phyloP scores from a whole-genome alignment of 2,329 filamentous ascomycete species.

The Karstenula rhodostoma region DNA sequence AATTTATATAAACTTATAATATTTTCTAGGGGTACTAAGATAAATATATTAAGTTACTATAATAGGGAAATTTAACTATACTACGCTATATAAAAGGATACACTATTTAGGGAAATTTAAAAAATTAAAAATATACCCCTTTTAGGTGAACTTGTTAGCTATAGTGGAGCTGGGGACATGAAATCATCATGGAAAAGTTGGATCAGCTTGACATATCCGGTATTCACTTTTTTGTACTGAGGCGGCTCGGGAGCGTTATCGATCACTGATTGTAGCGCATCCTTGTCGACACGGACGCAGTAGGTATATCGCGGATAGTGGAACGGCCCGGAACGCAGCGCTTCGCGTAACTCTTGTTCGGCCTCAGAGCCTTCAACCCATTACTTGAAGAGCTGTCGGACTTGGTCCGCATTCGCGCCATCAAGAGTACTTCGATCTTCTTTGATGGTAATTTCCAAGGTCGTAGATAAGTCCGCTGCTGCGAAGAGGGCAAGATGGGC shows the following conservation, averaged over 20 bases:
- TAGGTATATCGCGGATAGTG: not conserved
- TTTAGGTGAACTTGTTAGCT: too few species aligned
- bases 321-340: not conserved
- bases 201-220: not conserved
- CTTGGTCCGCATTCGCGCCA: not conserved
- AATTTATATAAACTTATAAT: too few species aligned
- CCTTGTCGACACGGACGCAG: not conserved
- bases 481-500: not conserved
- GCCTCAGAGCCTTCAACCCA: not conserved
- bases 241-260: too few species aligned
- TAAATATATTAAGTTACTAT: too few species aligned
- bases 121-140: too few species aligned
- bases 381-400: not conserved
- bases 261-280: not conserved
- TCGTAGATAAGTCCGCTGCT: not conserved
- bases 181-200: too few species aligned
- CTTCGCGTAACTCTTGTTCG: not conserved
- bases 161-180: too few species aligned
- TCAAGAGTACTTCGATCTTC: not conserved
- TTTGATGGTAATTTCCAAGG: not conserved
- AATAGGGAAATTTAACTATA: too few species aligned
- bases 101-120: too few species aligned
- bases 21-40: too few species aligned
- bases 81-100: too few species aligned
- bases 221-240: not conserved